Conservation (phyloP, 2,329 filamentous ascomycete species). For the Boeremia exigua region DNA sequence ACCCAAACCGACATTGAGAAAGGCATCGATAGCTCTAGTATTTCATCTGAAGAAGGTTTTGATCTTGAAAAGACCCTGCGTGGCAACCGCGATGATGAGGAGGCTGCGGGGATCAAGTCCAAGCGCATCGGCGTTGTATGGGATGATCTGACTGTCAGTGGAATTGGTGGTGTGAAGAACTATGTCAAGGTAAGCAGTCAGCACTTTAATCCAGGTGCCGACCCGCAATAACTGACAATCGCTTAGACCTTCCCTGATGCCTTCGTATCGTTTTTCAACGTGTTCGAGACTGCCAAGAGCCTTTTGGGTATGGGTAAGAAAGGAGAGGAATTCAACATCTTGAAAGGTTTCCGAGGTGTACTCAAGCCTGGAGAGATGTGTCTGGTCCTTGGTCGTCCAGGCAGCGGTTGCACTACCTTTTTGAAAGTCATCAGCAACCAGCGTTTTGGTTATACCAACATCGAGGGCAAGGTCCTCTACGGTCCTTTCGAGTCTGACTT, state of each 20-base stretch:
- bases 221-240: slow-evolving; percentile 16
- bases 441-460: slow-evolving; percentile 64
- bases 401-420: slow-evolving; percentile 63
- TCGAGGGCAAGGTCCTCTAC: slow-evolving; percentile 76
- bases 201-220: slow-evolving; percentile 20
- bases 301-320: slow-evolving; percentile 71
- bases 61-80: slow-evolving; percentile 77
- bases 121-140: slow-evolving; percentile 78
- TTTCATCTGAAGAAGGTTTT: slow-evolving; percentile 61
- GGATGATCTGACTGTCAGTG: slow-evolving; percentile 77
- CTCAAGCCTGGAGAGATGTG: slow-evolving; percentile 81
- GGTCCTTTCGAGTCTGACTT: slow-evolving; percentile 74
- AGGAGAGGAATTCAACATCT: slow-evolving; percentile 73
- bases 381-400: slow-evolving; percentile 78
- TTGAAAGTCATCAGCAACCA: slow-evolving; percentile 62
- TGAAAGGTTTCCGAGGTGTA: slow-evolving; percentile 71
- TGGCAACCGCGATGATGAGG: slow-evolving; percentile 73
- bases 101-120: slow-evolving; percentile 76
- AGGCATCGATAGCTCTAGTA: slow-evolving; percentile 42
- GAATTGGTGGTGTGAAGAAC: slow-evolving; percentile 75
- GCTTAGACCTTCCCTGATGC: slow-evolving; percentile 75
- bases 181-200: slow-evolving; percentile 56
- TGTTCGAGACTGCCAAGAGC: slow-evolving; percentile 68
- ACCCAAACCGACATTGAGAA: slow-evolving; percentile 66
- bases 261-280: slow-evolving; percentile 77